Percentiles rank a stretch among this genome's conserved stretches.
These are phyloP conservation scores for Dioszegia aurantiaca DNA, from an alignment of 768 basidiomycete genomes.

Conservation along the genomic window DNA sequence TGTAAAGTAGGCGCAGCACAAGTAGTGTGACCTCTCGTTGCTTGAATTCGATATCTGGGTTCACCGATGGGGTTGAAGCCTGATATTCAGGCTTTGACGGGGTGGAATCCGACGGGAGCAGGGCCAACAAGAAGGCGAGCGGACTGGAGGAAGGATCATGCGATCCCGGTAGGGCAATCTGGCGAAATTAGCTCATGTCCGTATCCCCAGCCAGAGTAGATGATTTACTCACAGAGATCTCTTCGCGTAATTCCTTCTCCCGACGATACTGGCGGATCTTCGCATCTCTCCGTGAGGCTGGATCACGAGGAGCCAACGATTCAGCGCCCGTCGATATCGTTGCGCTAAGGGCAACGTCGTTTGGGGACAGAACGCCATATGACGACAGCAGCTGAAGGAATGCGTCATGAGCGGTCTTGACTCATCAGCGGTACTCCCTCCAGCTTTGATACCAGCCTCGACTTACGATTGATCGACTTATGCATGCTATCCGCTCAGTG, in stretches of 20 bases:
- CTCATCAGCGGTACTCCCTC: background rate
- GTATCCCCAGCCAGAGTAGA: background rate
- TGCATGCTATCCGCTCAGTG: slow-evolving; percentile 32
- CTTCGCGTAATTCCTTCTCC: slow-evolving; percentile 72
- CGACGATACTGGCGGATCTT: slow-evolving; percentile 88
- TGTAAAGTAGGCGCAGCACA: slow-evolving; percentile 70
- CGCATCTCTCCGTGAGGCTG: slow-evolving; percentile 69
- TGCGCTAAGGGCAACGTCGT: slow-evolving; percentile 38
- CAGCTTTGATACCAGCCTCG: background rate
- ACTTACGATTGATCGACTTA: slow-evolving; percentile 45
- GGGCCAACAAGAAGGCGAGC: slow-evolving; percentile 31
- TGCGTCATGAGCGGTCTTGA: slow-evolving; percentile 33
- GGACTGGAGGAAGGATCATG: slow-evolving; percentile 32
- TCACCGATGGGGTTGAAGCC: slow-evolving; percentile 34
- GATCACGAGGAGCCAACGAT: slow-evolving; percentile 55
- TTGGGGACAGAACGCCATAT: slow-evolving; percentile 39
- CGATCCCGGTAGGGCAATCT: slow-evolving; percentile 6
- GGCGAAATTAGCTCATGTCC: background rate
- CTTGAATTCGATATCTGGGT: slow-evolving; percentile 27
- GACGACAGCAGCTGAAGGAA: slow-evolving; percentile 42
- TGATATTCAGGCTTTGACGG: background rate
- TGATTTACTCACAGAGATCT: slow-evolving; percentile 62
- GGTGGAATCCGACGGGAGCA: slow-evolving; percentile 21
- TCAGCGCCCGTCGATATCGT: slow-evolving; percentile 13
- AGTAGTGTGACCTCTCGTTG: slow-evolving; percentile 61